These are phyloP conservation scores for Telopea speciosissima DNA, from an alignment of 177 flowering plant genomes.

Conservation along the genomic window DNA sequence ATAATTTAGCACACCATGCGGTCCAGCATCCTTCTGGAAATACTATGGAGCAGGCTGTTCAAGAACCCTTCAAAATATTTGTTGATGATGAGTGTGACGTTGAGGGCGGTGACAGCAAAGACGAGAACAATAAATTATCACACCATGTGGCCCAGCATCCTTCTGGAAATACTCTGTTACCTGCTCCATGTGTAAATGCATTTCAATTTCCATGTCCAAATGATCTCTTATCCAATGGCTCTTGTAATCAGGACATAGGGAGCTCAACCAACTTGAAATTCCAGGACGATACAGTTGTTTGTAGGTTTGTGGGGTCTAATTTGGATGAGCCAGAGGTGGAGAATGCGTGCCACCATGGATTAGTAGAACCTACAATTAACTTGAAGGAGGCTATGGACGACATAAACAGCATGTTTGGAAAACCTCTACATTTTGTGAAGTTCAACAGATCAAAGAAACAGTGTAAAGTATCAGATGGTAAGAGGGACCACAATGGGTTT, in stretches of 20 bases:
- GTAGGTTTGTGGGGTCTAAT: conserved; percentile 77
- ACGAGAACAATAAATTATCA: conserved; percentile 13
- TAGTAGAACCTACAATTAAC: conserved; percentile 92
- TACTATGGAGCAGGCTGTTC: conserved; percentile 20
- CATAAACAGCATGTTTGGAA: conserved; percentile 85
- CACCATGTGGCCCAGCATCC: conserved; percentile 13
- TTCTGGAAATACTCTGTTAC: conserved; percentile 11
- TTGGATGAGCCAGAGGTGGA: conserved; percentile 71
- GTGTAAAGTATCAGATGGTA: conserved; percentile 25
- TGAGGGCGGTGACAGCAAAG: conserved; percentile 21
- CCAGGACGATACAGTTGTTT: conserved; percentile 75
- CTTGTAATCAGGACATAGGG: conserved; percentile 24
- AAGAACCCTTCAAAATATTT: conserved; percentile 50
- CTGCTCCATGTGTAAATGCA: conserved; percentile 22
- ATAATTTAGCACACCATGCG: conserved; percentile 12
- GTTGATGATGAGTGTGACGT: conserved; percentile 40
- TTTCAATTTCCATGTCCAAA: conserved; percentile 44
- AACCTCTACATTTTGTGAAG: conserved; percentile 82
- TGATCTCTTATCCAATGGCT: conserved; percentile 38
- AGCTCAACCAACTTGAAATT: conserved; percentile 23
- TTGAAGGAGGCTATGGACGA: conserved; percentile 93
- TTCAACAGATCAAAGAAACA: conserved; percentile 43
- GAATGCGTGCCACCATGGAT: conserved; percentile 93
- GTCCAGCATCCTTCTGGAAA: conserved; percentile 14
- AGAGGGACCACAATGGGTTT: conserved; percentile 40